These are phyloP conservation scores for Leccinum ponderosum DNA, from an alignment of 1,284 basidiomycete species.

Conservation along the genomic window DNA sequence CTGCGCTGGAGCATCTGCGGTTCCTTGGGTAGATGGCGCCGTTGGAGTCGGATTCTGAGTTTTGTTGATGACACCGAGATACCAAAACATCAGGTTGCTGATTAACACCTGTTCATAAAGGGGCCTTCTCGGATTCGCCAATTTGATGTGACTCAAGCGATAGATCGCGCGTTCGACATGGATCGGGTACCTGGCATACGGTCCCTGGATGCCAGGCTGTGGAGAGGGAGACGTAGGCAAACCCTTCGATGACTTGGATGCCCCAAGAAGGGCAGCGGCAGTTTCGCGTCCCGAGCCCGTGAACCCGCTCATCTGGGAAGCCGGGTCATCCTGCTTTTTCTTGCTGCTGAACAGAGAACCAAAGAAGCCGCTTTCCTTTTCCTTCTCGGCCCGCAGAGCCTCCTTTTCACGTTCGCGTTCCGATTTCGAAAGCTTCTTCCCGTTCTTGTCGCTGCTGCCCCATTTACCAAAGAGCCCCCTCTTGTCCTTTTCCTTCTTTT, in stretches of 20 bases:
- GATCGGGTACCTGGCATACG: constrained; percentile 89
- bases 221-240: constrained; percentile 63
- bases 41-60: constrained; percentile 50
- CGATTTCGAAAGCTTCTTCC: constrained; percentile 54
- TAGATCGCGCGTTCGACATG: constrained; percentile 99
- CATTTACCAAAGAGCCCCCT: constrained; percentile 75
- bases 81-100: constrained; percentile 99
- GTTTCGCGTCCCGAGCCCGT: constrained; percentile 73
- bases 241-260: constrained; percentile 76
- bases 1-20: constrained; percentile 13
- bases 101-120: constrained; percentile 99
- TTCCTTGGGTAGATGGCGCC: constrained; percentile 27
- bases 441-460: constrained; percentile 59
- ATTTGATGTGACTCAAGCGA: constrained; percentile 95
- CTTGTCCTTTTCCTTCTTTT: constrained; percentile 76
- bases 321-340: constrained; percentile 75
- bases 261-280: constrained; percentile 79
- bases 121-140: constrained; percentile 94
- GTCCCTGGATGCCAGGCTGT: constrained; percentile 54
- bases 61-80: constrained; percentile 96
- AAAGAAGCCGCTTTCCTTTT: constrained; percentile 75
- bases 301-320: constrained; percentile 48
- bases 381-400: constrained; percentile 51
- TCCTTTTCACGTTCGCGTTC: constrained; percentile 50
- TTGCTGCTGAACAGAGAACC: constrained; percentile 84